A percentile compares a stretch with the other conserved stretches of the same genome.
Conservation (phyloP, 169 alveolate genomes). For the Eimeria necatrix region DNA sequence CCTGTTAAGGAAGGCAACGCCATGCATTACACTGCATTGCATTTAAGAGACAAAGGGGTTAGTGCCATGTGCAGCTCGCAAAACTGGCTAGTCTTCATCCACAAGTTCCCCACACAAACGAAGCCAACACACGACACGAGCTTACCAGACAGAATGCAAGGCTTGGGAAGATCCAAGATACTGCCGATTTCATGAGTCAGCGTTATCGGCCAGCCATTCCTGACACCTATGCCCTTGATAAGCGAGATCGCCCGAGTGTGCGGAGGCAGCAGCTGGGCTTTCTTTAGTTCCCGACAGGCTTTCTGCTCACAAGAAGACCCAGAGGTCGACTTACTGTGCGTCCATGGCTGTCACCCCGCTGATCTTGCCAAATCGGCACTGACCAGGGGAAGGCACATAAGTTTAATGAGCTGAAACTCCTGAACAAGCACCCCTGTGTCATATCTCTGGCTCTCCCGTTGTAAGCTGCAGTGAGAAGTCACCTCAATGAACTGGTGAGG, state of each 20-base stretch:
- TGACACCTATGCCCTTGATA: slow-evolving; percentile 70
- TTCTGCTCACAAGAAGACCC: slow-evolving; percentile 28
- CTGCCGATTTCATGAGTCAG: slow-evolving; percentile 64
- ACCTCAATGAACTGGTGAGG: slow-evolving; percentile 94
- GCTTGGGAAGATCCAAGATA: slow-evolving; percentile 72
- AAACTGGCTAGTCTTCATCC: background rate
- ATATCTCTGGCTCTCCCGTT: background rate
- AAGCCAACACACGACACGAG: background rate
- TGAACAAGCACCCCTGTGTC: too few species aligned
- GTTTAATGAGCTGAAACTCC: too few species aligned
- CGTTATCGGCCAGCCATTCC: slow-evolving; percentile 73
- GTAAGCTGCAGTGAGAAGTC: background rate
- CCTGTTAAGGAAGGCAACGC: slow-evolving; percentile 86
- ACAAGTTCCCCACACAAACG: background rate
- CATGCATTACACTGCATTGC: background rate
- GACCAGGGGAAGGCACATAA: too few species aligned
- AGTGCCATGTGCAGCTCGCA: background rate
- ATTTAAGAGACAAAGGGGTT: background rate
- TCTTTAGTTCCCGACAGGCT: slow-evolving; percentile 71
- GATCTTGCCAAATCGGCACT: too few species aligned
- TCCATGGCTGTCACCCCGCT: too few species aligned
- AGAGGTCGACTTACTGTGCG: too few species aligned
- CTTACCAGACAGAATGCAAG: slow-evolving; percentile 71
- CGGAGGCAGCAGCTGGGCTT: slow-evolving; percentile 76
- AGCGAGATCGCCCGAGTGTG: slow-evolving; percentile 79